A percentile compares a stretch with the other conserved stretches of the same genome.
phyloP scores from a whole-genome alignment of 202 grass and related monocot genomes.

The Elaeis oleifera region DNA sequence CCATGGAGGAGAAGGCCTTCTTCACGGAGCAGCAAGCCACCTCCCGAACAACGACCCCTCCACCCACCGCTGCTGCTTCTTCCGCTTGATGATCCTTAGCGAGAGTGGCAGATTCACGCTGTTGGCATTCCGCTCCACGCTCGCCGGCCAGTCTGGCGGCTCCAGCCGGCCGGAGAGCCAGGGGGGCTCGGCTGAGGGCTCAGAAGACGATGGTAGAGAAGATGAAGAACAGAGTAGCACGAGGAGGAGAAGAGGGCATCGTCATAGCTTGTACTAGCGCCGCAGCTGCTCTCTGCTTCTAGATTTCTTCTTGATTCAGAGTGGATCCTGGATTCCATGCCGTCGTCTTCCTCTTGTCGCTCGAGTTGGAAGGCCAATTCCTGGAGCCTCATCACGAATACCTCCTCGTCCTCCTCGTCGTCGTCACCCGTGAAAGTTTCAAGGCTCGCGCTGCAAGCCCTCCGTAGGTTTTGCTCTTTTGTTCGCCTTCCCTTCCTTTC shows the following conservation, averaged over 20 bases:
- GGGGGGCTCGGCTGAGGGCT: not conserved
- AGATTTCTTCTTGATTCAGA: not conserved
- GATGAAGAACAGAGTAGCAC: not conserved
- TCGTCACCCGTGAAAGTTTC: not conserved
- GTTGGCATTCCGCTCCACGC: constrained; percentile 9
- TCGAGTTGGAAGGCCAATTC: constrained; percentile 1
- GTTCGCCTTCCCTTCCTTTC: not conserved
- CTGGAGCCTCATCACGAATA: not conserved
- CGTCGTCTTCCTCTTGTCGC: not conserved
- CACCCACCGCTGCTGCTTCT: constrained; percentile 4
- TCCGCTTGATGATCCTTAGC: constrained; percentile 14
- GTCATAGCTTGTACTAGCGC: too few species aligned
- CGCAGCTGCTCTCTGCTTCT: not conserved
- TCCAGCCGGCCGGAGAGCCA: not conserved
- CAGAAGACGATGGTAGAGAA: not conserved
- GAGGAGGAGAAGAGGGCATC: not conserved
- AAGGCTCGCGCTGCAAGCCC: not conserved
- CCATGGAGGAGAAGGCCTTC: constrained; percentile 19
- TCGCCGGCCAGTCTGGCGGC: constrained; percentile 13
- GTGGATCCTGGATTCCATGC: not conserved
- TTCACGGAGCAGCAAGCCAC: constrained; percentile 17
- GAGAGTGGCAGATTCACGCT: constrained; percentile 8
- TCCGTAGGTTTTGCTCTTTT: not conserved
- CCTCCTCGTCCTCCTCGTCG: not conserved
- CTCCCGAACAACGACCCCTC: constrained; percentile 1